phyloP scores from a whole-genome alignment of 495 filamentous ascomycete genomes.

The Cetradonia linearis region DNA sequence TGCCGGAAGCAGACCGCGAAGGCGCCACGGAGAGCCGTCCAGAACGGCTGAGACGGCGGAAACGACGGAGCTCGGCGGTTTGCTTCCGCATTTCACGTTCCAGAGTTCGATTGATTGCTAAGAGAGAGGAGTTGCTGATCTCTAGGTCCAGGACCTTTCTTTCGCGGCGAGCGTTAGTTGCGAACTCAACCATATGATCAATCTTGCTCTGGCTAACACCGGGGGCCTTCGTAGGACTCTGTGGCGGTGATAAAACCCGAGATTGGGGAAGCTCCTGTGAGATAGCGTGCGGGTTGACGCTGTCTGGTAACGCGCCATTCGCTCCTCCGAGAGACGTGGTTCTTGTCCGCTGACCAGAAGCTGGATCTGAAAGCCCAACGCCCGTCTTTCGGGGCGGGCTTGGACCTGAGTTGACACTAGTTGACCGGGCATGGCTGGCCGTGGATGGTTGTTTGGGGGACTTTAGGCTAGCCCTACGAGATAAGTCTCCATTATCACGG shows the following conservation, averaged over 20 bases:
- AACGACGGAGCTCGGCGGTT: slow-evolving; percentile 75
- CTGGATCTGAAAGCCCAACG: slow-evolving; percentile 10
- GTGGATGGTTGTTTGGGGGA: slow-evolving; percentile 8
- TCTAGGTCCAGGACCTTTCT: slow-evolving; percentile 96
- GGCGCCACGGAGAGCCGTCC: slow-evolving; percentile 55
- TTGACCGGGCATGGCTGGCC: slow-evolving; percentile 7
- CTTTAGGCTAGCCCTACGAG: slow-evolving; percentile 23
- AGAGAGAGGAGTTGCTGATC: slow-evolving; percentile 89
- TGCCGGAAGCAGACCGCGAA: slow-evolving; percentile 38
- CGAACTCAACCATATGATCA: slow-evolving; percentile 54
- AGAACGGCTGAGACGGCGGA: slow-evolving; percentile 66
- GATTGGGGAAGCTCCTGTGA: slow-evolving; percentile 26
- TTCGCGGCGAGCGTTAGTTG: slow-evolving; percentile 77
- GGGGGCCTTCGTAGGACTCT: slow-evolving; percentile 39
- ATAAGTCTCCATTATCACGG: slow-evolving; percentile 6
- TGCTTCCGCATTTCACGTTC: slow-evolving; percentile 89
- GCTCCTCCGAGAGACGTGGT: slow-evolving; percentile 4
- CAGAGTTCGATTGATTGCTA: slow-evolving; percentile 92
- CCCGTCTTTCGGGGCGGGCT: slow-evolving; percentile 16
- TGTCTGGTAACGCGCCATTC: slow-evolving; percentile 7
- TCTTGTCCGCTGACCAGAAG: background rate
- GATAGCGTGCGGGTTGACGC: slow-evolving; percentile 21
- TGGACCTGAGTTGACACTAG: slow-evolving; percentile 14
- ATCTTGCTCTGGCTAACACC: slow-evolving; percentile 28
- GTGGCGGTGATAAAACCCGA: slow-evolving; percentile 30